Evolutionary conservation across 2,329 filamentous ascomycete genomes (phyloP).

Genomic region (Lecanoromycetidae sp.): DNA sequence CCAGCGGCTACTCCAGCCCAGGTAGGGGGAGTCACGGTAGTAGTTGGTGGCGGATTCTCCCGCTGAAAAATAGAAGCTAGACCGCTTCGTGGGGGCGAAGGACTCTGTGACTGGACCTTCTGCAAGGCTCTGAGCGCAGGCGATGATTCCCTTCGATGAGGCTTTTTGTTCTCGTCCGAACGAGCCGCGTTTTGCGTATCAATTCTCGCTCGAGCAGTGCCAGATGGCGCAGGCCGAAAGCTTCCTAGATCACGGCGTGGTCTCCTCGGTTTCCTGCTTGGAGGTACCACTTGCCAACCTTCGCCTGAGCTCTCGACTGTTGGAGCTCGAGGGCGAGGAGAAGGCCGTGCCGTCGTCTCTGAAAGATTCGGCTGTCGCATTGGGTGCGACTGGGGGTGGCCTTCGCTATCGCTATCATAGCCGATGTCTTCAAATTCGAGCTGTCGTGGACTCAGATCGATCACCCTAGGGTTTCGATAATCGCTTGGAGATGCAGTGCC

Average conservation of each 20-base stretch:
- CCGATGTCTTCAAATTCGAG: constrained; percentile 24
- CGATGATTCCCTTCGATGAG: constrained; percentile 19
- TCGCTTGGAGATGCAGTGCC: constrained; percentile 19
- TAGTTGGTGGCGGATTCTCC: background rate
- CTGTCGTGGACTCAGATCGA: constrained; percentile 21
- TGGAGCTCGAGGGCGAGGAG: constrained; percentile 19
- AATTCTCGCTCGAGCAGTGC: constrained; percentile 10
- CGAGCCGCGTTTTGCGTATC: constrained; percentile 5
- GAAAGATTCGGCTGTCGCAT: constrained; percentile 19
- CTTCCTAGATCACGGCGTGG: constrained; percentile 16
- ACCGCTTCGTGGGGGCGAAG: constrained; percentile 20
- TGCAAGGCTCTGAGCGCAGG: constrained; percentile 30
- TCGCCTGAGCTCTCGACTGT: constrained; percentile 17
- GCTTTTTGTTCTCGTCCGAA: constrained; percentile 1
- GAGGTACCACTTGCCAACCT: constrained; percentile 26
- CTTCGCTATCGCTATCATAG: constrained; percentile 28
- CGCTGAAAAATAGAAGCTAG: constrained; percentile 9
- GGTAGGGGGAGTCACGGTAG: constrained; percentile 18
- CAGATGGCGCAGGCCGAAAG: constrained; percentile 15
- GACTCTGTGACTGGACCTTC: constrained; percentile 28
- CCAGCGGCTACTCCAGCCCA: constrained; percentile 27
- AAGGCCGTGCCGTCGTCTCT: constrained; percentile 20
- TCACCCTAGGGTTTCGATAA: constrained; percentile 3
- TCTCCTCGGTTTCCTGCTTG: constrained; percentile 14
- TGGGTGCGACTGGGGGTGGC: constrained; percentile 8